Conservation (phyloP, 176 grass and related monocot species). For the Carex pumila region DNA sequence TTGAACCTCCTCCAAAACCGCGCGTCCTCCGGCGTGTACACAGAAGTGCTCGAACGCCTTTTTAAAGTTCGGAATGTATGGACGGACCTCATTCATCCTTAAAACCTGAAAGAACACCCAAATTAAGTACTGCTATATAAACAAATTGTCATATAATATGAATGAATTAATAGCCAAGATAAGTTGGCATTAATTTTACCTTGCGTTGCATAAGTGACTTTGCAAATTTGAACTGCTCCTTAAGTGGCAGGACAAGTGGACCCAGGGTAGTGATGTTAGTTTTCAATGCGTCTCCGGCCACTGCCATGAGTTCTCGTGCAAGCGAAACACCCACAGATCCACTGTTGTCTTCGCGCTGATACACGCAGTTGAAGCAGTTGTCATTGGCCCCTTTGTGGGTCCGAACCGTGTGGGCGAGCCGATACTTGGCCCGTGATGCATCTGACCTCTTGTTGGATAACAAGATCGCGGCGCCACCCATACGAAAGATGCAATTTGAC, state of each 20-base stretch:
- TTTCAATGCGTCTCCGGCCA: slow-evolving; percentile 70
- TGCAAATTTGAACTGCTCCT: slow-evolving; percentile 64
- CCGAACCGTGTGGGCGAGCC: slow-evolving; percentile 53
- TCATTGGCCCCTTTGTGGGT: slow-evolving; percentile 63
- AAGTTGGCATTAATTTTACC: neutral
- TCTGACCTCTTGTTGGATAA: slow-evolving; percentile 49
- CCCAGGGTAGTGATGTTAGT: slow-evolving; percentile 75
- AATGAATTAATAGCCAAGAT: neutral
- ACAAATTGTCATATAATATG: neutral
- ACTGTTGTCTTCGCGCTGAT: slow-evolving; percentile 56
- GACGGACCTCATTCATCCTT: neutral
- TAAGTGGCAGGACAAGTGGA: slow-evolving; percentile 59
- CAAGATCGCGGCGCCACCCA: slow-evolving; percentile 55
- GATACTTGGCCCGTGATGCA: slow-evolving; percentile 47
- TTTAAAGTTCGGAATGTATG: slow-evolving; percentile 66
- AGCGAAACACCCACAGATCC: slow-evolving; percentile 49
- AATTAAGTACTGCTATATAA: neutral
- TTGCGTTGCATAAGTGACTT: slow-evolving; percentile 28
- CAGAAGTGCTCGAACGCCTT: slow-evolving; percentile 87
- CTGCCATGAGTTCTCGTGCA: slow-evolving; percentile 67
- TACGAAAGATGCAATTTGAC: slow-evolving; percentile 80
- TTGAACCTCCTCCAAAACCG: slow-evolving; percentile 66
- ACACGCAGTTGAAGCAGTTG: slow-evolving; percentile 61
- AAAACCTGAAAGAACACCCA: slow-evolving; percentile 14
- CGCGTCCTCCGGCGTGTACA: slow-evolving; percentile 67